Evolutionary conservation across 225 moss, liverwort and hornwort genomes (phyloP).

Genomic region (Polytrichum commune): DNA sequence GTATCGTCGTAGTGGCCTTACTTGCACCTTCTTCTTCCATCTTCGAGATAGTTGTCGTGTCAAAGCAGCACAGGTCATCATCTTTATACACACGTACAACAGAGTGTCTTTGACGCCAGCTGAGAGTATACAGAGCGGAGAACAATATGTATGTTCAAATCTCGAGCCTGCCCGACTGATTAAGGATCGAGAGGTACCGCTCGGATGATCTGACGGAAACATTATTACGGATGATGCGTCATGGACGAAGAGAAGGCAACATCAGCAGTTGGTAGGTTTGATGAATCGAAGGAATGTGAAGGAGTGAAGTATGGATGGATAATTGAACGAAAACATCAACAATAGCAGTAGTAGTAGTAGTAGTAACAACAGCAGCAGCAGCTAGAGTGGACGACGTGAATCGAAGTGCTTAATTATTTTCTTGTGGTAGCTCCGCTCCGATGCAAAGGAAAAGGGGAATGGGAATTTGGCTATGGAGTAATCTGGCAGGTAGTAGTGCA

Average conservation of each 20-base stretch:
- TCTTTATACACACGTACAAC: background rate
- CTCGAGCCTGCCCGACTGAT: conserved; percentile 1
- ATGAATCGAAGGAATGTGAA: conserved; percentile 13
- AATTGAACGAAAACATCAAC: background rate
- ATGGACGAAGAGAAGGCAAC: conserved; percentile 32
- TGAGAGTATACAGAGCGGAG: conserved; percentile 16
- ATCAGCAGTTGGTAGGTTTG: conserved; percentile 29
- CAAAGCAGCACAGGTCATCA: conserved; percentile 12
- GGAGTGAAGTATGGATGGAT: no score
- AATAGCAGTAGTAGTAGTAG: conserved; percentile 1
- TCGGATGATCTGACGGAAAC: conserved; percentile 43
- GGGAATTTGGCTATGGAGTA: conserved; percentile 22
- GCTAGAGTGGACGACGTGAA: conserved; percentile 1
- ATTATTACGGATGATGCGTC: conserved; percentile 29
- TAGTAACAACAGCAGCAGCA: conserved; percentile 2
- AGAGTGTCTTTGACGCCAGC: no score
- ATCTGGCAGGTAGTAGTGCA: conserved; percentile 27
- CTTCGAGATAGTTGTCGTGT: conserved; percentile 19
- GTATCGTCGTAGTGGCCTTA: conserved; percentile 14
- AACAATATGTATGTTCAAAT: conserved; percentile 9
- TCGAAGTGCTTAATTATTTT: no score
- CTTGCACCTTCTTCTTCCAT: conserved; percentile 13
- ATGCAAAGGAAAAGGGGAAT: conserved; percentile 4
- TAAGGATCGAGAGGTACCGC: conserved; percentile 5
- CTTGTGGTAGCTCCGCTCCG: background rate